Conservation (phyloP, 129 eudicot genomes). For the Scalesia atractyloides region DNA sequence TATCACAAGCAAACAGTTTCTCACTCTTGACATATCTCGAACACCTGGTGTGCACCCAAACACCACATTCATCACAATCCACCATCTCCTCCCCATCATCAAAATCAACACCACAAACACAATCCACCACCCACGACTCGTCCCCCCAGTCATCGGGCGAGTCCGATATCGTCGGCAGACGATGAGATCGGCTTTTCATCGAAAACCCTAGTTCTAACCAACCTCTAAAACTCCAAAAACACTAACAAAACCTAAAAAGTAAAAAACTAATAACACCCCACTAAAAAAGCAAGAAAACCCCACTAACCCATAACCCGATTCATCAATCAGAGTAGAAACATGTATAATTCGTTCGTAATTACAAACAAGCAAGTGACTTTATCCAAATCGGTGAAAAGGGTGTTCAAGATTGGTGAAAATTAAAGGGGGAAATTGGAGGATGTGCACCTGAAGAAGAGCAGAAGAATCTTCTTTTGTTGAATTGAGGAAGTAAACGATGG, state of each 20-base stretch:
- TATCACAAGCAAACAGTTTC: constrained; percentile 75
- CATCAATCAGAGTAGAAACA: constrained; percentile 16
- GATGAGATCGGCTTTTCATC: constrained; percentile 84
- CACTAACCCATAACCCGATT: constrained; percentile 33
- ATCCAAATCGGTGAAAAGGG: constrained; percentile 17
- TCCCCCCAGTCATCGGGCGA: constrained; percentile 89
- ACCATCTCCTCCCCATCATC: constrained; percentile 99
- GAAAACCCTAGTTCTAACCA: constrained; percentile 24
- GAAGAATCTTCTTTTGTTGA: no score
- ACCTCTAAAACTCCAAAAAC: constrained; percentile 32
- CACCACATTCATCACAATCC: constrained; percentile 95
- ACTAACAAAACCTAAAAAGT: not conserved
- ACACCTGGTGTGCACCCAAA: constrained; percentile 97
- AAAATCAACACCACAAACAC: constrained; percentile 85
- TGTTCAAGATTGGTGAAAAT: not conserved
- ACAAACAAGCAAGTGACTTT: constrained; percentile 8
- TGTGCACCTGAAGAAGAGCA: constrained; percentile 11
- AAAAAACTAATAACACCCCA: not conserved
- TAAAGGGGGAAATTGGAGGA: constrained; percentile 10
- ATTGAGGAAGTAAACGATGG: constrained; percentile 4
- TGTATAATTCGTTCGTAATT: not conserved
- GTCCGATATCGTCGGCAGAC: constrained; percentile 63
- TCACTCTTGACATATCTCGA: constrained; percentile 80
- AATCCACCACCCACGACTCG: constrained; percentile 95
- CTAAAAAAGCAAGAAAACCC: not conserved